phyloP scores from a whole-genome alignment of 805 yeast species.

The Pichia kluyveri region DNA sequence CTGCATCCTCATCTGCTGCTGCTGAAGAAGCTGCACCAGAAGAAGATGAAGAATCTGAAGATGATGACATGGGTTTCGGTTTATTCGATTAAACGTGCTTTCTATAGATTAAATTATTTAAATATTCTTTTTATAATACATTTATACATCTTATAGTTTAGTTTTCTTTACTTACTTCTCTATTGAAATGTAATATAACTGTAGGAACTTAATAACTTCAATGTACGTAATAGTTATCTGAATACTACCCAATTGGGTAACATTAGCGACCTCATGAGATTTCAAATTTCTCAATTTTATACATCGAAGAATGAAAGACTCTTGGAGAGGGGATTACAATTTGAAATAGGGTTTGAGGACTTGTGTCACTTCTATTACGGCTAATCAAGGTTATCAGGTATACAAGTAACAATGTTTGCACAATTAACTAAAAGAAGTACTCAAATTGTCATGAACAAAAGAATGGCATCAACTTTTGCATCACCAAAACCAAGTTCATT shows the following conservation, averaged over 20 bases:
- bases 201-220: not conserved
- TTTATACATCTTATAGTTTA: not conserved
- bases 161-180: too few species aligned
- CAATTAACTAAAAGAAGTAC: conserved; percentile 11
- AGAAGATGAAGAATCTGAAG: conserved; percentile 57
- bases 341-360: not conserved
- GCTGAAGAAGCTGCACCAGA: conserved; percentile 64
- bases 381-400: too few species aligned
- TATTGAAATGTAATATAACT: too few species aligned
- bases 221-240: not conserved
- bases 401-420: conserved; percentile 11
- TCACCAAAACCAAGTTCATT: conserved; percentile 16
- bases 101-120: not conserved
- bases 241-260: not conserved
- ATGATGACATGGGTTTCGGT: conserved; percentile 91
- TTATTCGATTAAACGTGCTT: conserved; percentile 75
- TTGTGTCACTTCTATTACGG: too few species aligned
- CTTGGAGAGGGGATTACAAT: not conserved
- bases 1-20: conserved; percentile 55
- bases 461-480: conserved; percentile 7
- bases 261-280: not conserved
- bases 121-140: not conserved
- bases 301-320: too few species aligned
- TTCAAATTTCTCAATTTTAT: too few species aligned
- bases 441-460: not conserved